These are phyloP conservation scores for Pythium rhizo-oryzae DNA, from an alignment of 352 stramenopile genomes.

Conservation along the genomic window DNA sequence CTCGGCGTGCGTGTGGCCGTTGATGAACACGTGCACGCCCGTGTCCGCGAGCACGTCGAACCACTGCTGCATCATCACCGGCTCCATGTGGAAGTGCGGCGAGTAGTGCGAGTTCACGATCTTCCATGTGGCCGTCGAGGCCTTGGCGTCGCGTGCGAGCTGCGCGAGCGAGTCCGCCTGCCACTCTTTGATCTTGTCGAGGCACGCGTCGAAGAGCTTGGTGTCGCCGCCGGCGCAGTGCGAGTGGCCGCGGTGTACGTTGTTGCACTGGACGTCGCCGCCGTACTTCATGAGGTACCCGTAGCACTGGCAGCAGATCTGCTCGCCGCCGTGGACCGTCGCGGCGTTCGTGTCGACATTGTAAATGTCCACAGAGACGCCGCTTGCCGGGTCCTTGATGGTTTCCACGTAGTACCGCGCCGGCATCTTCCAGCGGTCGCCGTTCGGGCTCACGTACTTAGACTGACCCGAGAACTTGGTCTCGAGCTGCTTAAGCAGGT, in stretches of 20 bases:
- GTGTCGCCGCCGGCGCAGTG: slow-evolving; percentile 57
- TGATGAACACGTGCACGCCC: slow-evolving; percentile 65
- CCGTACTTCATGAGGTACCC: slow-evolving; percentile 67
- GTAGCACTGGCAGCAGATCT: slow-evolving; percentile 83
- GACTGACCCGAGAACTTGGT: slow-evolving; percentile 65
- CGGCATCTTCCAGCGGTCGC: slow-evolving; percentile 70
- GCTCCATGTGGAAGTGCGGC: slow-evolving; percentile 85
- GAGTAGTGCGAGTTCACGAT: slow-evolving; percentile 91
- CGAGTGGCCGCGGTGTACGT: slow-evolving; percentile 48
- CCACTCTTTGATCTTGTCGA: slow-evolving; percentile 59
- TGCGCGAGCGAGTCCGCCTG: slow-evolving; percentile 64
- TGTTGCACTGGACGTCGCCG: slow-evolving; percentile 39
- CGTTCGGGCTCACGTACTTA: slow-evolving; percentile 63
- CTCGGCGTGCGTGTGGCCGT: slow-evolving; percentile 77
- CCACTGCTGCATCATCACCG: slow-evolving; percentile 67
- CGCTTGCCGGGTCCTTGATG: slow-evolving; percentile 33
- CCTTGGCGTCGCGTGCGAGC: slow-evolving; percentile 47
- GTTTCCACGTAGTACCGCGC: slow-evolving; percentile 68
- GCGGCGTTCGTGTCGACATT: slow-evolving; percentile 72
- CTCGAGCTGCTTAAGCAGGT: slow-evolving; percentile 68
- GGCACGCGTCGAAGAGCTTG: slow-evolving; percentile 62
- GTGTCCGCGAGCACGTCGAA: slow-evolving; percentile 51
- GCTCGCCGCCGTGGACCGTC: slow-evolving; percentile 56
- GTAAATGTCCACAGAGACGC: slow-evolving; percentile 65
- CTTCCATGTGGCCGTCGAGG: slow-evolving; percentile 83